Evolutionary conservation across 495 filamentous ascomycete species (phyloP).

Genomic region (Tuber brumale): DNA sequence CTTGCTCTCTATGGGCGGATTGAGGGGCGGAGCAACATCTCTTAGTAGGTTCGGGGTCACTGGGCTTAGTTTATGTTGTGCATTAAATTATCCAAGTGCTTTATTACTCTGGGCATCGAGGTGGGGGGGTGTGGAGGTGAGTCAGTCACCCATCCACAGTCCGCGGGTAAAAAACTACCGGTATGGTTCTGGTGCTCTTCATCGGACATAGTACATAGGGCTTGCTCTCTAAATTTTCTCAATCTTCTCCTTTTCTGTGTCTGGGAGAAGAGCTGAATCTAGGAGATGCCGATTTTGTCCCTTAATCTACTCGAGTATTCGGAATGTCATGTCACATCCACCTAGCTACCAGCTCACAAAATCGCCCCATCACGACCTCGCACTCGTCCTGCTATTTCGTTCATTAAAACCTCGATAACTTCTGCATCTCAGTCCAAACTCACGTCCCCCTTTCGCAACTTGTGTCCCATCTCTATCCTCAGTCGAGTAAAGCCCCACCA

Average conservation of each 20-base stretch:
- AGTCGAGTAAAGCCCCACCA: not conserved
- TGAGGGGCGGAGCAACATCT: not conserved
- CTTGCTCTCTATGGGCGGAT: not conserved
- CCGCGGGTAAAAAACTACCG: no score
- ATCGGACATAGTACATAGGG: not conserved
- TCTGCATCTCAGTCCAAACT: not conserved
- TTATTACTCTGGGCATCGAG: not conserved
- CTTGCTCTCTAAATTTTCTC: not conserved
- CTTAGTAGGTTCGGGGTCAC: not conserved
- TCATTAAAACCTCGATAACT: not conserved
- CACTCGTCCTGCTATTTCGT: not conserved
- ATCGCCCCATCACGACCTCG: not conserved
- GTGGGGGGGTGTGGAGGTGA: not conserved
- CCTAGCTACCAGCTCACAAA: not conserved
- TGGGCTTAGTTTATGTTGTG: not conserved
- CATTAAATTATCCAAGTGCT: not conserved
- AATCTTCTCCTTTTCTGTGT: not conserved
- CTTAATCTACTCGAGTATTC: not conserved
- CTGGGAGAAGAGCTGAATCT: not conserved
- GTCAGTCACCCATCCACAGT: not conserved
- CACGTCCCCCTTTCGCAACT: not conserved
- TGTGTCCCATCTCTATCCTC: not conserved
- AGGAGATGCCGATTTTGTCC: not conserved
- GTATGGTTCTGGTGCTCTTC: not conserved
- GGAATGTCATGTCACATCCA: not conserved